Percentiles rank a stretch among this genome's conserved stretches.
These are phyloP conservation scores for Mimosa pudica DNA, from an alignment of 306 rosid genomes.

Conservation along the genomic window DNA sequence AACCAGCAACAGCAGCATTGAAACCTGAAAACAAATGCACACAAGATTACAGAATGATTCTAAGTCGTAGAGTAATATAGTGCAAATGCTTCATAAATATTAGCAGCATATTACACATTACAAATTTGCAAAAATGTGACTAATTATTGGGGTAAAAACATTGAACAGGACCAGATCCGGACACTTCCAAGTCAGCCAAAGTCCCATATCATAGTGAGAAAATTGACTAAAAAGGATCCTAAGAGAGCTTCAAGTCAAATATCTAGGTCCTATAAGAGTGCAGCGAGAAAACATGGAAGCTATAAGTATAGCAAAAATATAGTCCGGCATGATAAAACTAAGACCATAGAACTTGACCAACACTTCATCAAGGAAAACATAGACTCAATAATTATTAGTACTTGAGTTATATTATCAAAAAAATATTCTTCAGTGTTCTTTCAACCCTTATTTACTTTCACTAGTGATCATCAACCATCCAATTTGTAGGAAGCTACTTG, in stretches of 20 bases:
- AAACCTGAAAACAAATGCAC: conserved; percentile 58
- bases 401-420: neutral
- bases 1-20: conserved; percentile 96
- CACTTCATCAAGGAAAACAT: neutral
- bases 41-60: conserved; percentile 10
- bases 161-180: neutral
- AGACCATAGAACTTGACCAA: neutral
- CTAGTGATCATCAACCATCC: neutral
- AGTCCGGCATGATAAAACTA: neutral
- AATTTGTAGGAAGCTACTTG: neutral
- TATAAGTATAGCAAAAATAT: neutral
- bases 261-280: neutral
- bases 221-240: neutral
- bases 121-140: neutral
- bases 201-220: neutral
- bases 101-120: neutral
- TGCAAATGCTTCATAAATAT: neutral
- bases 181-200: neutral
- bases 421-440: neutral
- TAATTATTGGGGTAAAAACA: neutral
- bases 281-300: neutral
- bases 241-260: no score
- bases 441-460: neutral
- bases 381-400: neutral
- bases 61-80: neutral